phyloP scores from a whole-genome alignment of 495 filamentous ascomycete species.

The Neurospora tetrasperma region DNA sequence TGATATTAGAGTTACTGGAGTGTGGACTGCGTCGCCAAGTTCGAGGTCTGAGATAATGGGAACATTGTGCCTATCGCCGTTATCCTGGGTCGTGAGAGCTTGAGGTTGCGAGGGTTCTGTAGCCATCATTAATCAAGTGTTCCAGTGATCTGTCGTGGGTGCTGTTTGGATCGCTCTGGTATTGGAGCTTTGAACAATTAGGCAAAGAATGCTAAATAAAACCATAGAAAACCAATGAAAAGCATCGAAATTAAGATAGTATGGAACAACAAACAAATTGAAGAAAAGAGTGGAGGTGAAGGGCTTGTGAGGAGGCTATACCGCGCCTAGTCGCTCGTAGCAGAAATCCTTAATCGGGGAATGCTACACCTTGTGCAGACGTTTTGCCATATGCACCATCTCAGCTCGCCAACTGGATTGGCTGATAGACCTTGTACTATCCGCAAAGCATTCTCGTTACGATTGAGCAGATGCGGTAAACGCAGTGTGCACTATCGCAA shows the following conservation, averaged over 20 bases:
- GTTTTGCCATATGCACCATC: no score
- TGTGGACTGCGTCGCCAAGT: background rate
- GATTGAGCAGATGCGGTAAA: background rate
- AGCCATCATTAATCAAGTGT: background rate
- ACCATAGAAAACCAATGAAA: background rate
- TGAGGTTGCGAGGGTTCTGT: background rate
- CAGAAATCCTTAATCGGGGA: no score
- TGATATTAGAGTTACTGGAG: constrained; percentile 16
- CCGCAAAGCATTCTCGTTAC: no score
- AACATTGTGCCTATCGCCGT: background rate
- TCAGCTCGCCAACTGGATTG: no score
- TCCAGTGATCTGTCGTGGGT: background rate
- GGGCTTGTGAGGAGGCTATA: background rate
- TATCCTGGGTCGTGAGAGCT: background rate
- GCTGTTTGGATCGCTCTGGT: background rate
- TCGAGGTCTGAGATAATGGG: background rate
- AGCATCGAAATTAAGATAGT: no score
- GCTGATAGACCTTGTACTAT: no score
- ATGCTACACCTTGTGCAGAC: no score
- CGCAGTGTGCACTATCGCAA: background rate
- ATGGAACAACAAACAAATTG: background rate
- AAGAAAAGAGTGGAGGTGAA: background rate
- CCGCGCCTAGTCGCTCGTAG: no score
- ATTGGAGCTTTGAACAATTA: background rate
- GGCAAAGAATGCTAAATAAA: background rate